Evolutionary conservation across 2,329 filamentous ascomycete species (phyloP).

Genomic region (Canariomyces notabilis): DNA sequence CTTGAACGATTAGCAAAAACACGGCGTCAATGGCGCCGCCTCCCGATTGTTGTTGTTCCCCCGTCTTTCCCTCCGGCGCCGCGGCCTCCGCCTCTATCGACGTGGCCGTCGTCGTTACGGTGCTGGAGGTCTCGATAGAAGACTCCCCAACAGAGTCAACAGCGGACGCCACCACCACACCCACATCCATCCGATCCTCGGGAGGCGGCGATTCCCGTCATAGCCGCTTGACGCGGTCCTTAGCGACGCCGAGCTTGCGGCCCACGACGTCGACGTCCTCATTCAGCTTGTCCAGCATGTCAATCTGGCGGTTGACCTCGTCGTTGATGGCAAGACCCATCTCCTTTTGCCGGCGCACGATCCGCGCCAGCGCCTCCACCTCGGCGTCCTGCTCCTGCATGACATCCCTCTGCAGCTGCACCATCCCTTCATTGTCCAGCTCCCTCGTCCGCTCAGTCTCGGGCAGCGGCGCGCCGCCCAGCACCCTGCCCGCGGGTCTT

Average conservation of each 20-base stretch:
- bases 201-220: conserved; percentile 21
- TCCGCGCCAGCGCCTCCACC: conserved; percentile 61
- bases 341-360: conserved; percentile 68
- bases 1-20: conserved; percentile 20
- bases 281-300: conserved; percentile 63
- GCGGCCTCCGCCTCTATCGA: conserved; percentile 1
- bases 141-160: neutral
- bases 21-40: conserved; percentile 20
- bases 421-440: conserved; percentile 67
- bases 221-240: conserved; percentile 65
- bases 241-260: conserved; percentile 68
- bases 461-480: conserved; percentile 65
- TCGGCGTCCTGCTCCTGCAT: conserved; percentile 72
- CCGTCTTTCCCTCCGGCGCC: neutral
- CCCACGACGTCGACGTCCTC: conserved; percentile 61
- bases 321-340: conserved; percentile 73
- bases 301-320: conserved; percentile 66
- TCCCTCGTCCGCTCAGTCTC: conserved; percentile 75
- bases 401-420: conserved; percentile 68
- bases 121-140: neutral
- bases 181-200: conserved; percentile 1
- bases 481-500: conserved; percentile 50
- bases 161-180: neutral
- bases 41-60: conserved; percentile 5
- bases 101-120: neutral